phyloP scores from a whole-genome alignment of 768 basidiomycete genomes.

The Boletus rubescentipes region DNA sequence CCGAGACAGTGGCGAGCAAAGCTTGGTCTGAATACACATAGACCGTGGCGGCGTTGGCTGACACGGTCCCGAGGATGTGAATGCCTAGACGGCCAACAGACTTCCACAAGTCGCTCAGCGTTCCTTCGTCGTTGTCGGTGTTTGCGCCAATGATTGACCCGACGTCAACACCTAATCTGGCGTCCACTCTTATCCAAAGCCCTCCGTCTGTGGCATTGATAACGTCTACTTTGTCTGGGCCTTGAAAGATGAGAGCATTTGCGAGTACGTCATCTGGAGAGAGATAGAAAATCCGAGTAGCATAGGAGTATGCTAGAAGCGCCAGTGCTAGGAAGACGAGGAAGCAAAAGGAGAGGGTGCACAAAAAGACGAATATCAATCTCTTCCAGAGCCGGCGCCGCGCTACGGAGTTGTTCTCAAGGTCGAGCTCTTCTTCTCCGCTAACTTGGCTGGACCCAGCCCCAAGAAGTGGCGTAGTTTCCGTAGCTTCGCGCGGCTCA shows the following conservation, averaged over 20 bases:
- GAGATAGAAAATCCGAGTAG: constrained; percentile 49
- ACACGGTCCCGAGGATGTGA: constrained; percentile 50
- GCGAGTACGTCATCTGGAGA: constrained; percentile 60
- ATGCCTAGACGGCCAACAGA: constrained; percentile 69
- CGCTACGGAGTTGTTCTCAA: constrained; percentile 19
- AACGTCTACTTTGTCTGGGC: constrained; percentile 62
- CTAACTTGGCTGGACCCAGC: constrained; percentile 20
- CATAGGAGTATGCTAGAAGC: constrained; percentile 66
- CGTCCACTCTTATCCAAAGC: constrained; percentile 58
- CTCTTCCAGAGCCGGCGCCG: constrained; percentile 33
- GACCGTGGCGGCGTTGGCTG: constrained; percentile 54
- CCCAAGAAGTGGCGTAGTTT: constrained; percentile 32
- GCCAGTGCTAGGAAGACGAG: constrained; percentile 43
- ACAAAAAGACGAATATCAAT: constrained; percentile 52
- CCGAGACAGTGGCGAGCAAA: constrained; percentile 47
- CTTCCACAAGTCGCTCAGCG: constrained; percentile 57
- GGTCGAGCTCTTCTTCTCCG: constrained; percentile 21
- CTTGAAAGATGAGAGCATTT: constrained; percentile 52
- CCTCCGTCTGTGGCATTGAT: constrained; percentile 62
- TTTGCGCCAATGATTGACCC: constrained; percentile 59
- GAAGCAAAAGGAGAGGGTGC: constrained; percentile 52
- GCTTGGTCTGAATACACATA: constrained; percentile 43
- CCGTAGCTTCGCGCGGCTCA: constrained; percentile 24
- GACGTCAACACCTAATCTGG: constrained; percentile 65
- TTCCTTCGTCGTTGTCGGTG: constrained; percentile 40